Evolutionary conservation across 1,284 basidiomycete species (phyloP), one percentile per base, ranked within the genome.

Genomic region (Pulveroboletus sp.): DNA sequence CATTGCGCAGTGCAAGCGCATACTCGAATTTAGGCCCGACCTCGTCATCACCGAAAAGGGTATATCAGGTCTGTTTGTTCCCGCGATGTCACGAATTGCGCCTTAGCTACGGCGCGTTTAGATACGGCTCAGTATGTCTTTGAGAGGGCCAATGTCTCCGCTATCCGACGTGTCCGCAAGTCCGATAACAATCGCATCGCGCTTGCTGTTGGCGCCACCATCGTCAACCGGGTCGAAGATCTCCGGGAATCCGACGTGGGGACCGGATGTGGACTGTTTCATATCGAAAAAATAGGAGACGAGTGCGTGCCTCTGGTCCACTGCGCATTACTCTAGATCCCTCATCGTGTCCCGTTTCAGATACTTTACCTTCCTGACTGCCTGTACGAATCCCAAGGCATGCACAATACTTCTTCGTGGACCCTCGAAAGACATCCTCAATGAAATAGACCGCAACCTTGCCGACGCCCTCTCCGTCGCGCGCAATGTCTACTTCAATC

Each of bases 151-250:
- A 89, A 96, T 73, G 86, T 99, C 58, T 93, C 95, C 20, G 93
- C 94, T 45, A 85, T 99, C 62, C 91, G 96, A 50, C 88, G 96
- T 18, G 94, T 99, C 20, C 87, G 96, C 68, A 99, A 99, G 76
- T 96, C 94, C 10, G 96, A 99, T 76, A 98, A 99, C 81, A 99
- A 98, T 78, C 92, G 96, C 56, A 95, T 99, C 65, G 96, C 96
- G 0, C 89, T 97, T 43, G 96, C 95, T 1, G 90, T 94, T 31
- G 96, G 96, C 35, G 96, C 94, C 0, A 98, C 94, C 25, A 98
- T 99, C 72, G 93, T 99, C 62, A 98, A 99, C 78, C 86, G 96
- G 26, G 84, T 97, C 43, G 97, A 99, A 69, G 96, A 99, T 73
- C 80, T 99, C 26, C 85, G 95, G 25, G 96, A 96, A 61, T 77